Evolutionary conservation across 140 eudicot species (phyloP).

Genomic region (Cichorium intybus): DNA sequence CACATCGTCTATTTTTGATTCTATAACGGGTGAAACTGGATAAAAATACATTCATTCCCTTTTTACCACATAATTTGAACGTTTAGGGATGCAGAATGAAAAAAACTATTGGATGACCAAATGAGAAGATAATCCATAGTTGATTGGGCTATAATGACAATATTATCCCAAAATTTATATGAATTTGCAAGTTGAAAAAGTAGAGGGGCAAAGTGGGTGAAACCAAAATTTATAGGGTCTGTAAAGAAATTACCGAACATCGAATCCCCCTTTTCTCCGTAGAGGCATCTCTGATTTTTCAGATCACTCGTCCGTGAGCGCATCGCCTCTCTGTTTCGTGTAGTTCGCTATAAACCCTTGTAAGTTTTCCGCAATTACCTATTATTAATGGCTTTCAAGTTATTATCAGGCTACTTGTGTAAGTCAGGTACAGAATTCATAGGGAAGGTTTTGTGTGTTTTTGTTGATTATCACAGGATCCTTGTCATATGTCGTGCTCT

Average conservation of each 20-base stretch:
- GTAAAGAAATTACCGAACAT: neutral
- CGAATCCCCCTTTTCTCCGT: neutral
- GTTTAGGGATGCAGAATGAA: too few species aligned
- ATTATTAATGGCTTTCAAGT: neutral
- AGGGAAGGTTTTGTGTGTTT: neutral
- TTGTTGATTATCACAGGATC: constrained; percentile 1
- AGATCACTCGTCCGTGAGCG: neutral
- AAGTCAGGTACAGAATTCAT: neutral
- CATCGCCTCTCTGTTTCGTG: neutral
- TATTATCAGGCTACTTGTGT: neutral
- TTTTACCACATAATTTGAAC: too few species aligned
- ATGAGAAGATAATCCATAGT: too few species aligned
- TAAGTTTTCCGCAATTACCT: constrained; percentile 16
- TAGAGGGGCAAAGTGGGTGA: neutral
- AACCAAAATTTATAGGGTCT: neutral
- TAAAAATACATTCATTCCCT: too few species aligned
- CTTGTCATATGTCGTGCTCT: neutral
- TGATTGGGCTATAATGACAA: too few species aligned
- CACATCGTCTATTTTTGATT: too few species aligned
- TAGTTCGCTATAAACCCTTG: constrained; percentile 25
- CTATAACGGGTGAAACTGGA: too few species aligned
- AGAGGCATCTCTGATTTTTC: neutral
- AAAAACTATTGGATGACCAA: too few species aligned
- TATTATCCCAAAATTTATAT: too few species aligned
- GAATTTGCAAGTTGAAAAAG: neutral